These are phyloP conservation scores for Botrytis hyacinthi DNA, from an alignment of 2,329 filamentous ascomycete genomes.

Conservation along the genomic window DNA sequence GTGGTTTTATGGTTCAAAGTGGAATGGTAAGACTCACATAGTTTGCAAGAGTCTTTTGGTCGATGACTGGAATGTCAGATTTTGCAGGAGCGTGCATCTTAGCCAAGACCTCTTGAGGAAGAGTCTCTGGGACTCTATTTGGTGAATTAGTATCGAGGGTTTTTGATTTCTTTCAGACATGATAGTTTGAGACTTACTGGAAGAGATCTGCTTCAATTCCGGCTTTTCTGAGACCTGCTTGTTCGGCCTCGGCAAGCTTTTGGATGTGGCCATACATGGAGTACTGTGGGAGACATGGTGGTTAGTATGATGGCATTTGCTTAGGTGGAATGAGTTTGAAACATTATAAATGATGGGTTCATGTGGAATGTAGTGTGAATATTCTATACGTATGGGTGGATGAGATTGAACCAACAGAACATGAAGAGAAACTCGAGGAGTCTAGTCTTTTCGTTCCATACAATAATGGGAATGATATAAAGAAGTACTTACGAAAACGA, in stretches of 20 bases:
- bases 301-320: constrained; percentile 5
- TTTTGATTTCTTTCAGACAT: constrained; percentile 6
- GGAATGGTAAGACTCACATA: constrained; percentile 46
- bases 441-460: background rate
- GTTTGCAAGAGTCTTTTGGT: constrained; percentile 57
- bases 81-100: constrained; percentile 93
- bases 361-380: background rate
- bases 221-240: constrained; percentile 82
- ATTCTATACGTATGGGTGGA: background rate
- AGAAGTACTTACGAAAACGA: constrained; percentile 71
- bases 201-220: constrained; percentile 79
- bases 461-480: background rate
- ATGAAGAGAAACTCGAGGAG: background rate
- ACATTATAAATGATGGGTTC: background rate
- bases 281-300: constrained; percentile 55
- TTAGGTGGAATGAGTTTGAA: background rate
- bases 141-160: background rate
- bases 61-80: constrained; percentile 62
- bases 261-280: constrained; percentile 92
- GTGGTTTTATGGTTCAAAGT: background rate
- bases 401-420: background rate
- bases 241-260: constrained; percentile 82
- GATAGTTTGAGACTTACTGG: constrained; percentile 24
- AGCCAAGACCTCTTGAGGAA: constrained; percentile 73
- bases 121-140: constrained; percentile 72